Evolutionary conservation across 2,329 filamentous ascomycete species (phyloP).

Genomic region (Hirsutella rhossiliensis): DNA sequence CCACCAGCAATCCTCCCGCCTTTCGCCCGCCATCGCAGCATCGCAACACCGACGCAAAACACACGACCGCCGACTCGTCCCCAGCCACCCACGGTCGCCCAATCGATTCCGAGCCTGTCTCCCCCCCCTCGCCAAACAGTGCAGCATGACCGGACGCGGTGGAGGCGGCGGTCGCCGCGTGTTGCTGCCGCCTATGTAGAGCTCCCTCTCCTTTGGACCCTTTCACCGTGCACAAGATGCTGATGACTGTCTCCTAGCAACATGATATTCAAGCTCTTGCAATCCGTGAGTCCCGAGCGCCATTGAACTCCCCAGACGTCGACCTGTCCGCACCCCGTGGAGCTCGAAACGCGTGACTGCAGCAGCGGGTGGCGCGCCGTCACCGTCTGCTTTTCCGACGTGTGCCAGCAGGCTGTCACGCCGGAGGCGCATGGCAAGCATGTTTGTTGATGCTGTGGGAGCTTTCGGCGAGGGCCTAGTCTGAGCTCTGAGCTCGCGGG

Average conservation of each 20-base stretch:
- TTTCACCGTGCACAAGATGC: constrained; percentile 1
- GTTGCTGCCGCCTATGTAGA: constrained; percentile 44
- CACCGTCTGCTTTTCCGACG: no score
- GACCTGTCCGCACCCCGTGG: no score
- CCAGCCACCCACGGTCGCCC: background rate
- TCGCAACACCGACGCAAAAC: background rate
- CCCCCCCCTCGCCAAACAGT: background rate
- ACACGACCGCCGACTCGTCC: background rate
- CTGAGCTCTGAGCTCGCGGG: no score
- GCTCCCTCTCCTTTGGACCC: background rate
- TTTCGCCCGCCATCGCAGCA: no score
- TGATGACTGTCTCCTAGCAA: constrained; percentile 23
- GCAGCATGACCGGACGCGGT: constrained; percentile 44
- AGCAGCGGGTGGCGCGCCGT: no score
- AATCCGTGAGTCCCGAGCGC: constrained; percentile 27
- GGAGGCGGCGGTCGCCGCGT: constrained; percentile 49
- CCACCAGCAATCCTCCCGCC: no score
- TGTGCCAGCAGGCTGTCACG: no score
- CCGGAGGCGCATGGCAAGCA: no score
- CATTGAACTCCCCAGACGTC: no score
- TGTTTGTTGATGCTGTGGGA: no score
- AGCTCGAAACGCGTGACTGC: no score
- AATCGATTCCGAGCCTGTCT: background rate
- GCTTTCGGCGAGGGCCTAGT: no score
- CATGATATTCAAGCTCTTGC: constrained; percentile 64